Conservation (phyloP, 2,329 filamentous ascomycete genomes). For the Colletotrichum lentis region DNA sequence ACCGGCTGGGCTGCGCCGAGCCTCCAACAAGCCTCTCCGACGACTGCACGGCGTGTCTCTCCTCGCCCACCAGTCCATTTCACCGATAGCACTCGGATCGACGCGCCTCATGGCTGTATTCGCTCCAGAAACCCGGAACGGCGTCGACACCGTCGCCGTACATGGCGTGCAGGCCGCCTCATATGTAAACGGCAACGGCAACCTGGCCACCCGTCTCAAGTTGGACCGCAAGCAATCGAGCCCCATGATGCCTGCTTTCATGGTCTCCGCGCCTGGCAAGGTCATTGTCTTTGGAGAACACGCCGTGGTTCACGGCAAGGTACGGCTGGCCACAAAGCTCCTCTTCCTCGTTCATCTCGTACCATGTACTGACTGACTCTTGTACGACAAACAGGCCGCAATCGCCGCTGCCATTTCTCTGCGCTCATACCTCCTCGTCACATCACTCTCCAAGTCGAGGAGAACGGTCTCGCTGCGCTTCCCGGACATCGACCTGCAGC, state of each 20-base stretch:
- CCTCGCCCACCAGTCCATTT: slow-evolving; percentile 41
- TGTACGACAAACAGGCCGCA: slow-evolving; percentile 67
- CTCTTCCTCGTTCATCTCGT: slow-evolving; percentile 20
- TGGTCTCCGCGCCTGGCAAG: slow-evolving; percentile 97
- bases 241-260: slow-evolving; percentile 85
- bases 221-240: slow-evolving; percentile 66
- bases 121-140: slow-evolving; percentile 46
- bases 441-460: slow-evolving; percentile 89
- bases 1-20: slow-evolving; percentile 7
- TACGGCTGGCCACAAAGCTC: slow-evolving; percentile 48
- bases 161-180: slow-evolving; percentile 40
- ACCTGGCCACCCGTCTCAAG: slow-evolving; percentile 49
- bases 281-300: slow-evolving; percentile 99
- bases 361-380: slow-evolving; percentile 11
- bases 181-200: slow-evolving; percentile 49
- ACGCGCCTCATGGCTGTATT: slow-evolving; percentile 42
- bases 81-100: slow-evolving; percentile 23
- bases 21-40: slow-evolving; percentile 11
- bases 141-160: slow-evolving; percentile 41
- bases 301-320: slow-evolving; percentile 96
- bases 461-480: slow-evolving; percentile 89
- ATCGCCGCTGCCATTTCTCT: slow-evolving; percentile 95
- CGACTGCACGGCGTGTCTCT: slow-evolving; percentile 5
- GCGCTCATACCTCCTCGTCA: slow-evolving; percentile 95
- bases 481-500: slow-evolving; percentile 85